Base-by-base conservation (phyloP, 495 filamentous ascomycete species). In the Immersiella caudata region DNA sequence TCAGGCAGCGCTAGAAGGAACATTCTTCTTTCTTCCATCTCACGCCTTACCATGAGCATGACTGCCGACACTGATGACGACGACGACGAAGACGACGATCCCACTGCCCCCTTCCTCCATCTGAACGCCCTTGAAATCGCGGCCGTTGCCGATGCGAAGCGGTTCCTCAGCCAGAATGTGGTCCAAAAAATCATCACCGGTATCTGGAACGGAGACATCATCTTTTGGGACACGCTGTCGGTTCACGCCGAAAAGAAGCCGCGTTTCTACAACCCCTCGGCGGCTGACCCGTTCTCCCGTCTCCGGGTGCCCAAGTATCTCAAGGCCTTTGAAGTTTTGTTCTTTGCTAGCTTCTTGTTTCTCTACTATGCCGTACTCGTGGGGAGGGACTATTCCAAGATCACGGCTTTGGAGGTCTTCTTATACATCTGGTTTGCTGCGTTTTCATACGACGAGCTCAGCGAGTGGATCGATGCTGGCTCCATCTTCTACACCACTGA, bases 111-210 rank as follows among this genome's bases (percentile, higher is more conserved):
- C 6, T 94, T 93, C 71, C 86, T 85, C 52, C 88, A 93, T 50
- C 79, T 97, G 57, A 97, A 94, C 77, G 93, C 91, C 16, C 80
- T 98, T 18, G 94, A 97, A 74, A 94, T 98, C 72, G 94, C 93
- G 46, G 88, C 90, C 46, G 88, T 97, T 33, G 91, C 90, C n/a
- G 87, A 90, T 68, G 93, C 93, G 25, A 98, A 97, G 78, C 90
- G 90, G 33, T 98, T 97, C 70, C 84, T 97, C 16, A 92, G 91
- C 75, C 93, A 97, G 75, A 82, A 83, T 60, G 85, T 93, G 8
- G 90, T 98, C 33, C 94, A 97, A 72, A 90, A 89, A 68, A 90
- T 97, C 64, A 88, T 97, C 52, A 89, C 93, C 64, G 90, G 91
- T 52, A 93, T 97, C 62, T 97, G 94, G 94, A 88, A 88, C 55